phyloP scores from a whole-genome alignment of 176 grass and related monocot species.

The Echinochloa phyllopogon region DNA sequence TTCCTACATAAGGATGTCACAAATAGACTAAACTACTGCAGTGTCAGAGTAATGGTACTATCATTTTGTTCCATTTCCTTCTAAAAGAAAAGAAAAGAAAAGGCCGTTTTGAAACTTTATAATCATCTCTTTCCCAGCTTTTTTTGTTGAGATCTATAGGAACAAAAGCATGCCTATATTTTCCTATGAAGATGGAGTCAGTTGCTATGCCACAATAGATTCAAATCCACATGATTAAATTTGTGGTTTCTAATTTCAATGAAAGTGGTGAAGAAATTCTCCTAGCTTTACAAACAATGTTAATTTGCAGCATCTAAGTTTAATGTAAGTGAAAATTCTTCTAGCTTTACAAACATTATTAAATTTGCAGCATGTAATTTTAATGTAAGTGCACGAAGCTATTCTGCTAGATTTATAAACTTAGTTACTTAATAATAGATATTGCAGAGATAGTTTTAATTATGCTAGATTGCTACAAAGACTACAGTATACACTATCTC shows the following conservation, averaged over 20 bases:
- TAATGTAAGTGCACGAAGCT: neutral
- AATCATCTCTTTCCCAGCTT: slow-evolving; percentile 8
- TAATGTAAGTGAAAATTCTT: neutral
- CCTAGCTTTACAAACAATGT: neutral
- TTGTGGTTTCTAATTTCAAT: neutral
- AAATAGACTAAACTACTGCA: neutral
- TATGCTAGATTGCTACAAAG: slow-evolving; percentile 16
- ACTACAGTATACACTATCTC: neutral
- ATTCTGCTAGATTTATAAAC: neutral
- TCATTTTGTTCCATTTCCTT: neutral
- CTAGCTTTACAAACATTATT: neutral
- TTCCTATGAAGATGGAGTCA: slow-evolving; percentile 3
- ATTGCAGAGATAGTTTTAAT: neutral
- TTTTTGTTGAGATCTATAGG: neutral
- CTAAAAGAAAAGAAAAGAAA: neutral
- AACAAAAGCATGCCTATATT: neutral
- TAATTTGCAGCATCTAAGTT: slow-evolving; percentile 5
- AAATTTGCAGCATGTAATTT: neutral
- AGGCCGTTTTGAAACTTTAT: neutral
- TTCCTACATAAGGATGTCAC: slow-evolving; percentile 1
- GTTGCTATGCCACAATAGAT: neutral
- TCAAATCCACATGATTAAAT: neutral
- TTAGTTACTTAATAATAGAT: neutral
- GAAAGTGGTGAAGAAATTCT: neutral
- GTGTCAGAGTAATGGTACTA: neutral